phyloP scores from a whole-genome alignment of 768 basidiomycete genomes.

The Leccinellum rugosiceps region DNA sequence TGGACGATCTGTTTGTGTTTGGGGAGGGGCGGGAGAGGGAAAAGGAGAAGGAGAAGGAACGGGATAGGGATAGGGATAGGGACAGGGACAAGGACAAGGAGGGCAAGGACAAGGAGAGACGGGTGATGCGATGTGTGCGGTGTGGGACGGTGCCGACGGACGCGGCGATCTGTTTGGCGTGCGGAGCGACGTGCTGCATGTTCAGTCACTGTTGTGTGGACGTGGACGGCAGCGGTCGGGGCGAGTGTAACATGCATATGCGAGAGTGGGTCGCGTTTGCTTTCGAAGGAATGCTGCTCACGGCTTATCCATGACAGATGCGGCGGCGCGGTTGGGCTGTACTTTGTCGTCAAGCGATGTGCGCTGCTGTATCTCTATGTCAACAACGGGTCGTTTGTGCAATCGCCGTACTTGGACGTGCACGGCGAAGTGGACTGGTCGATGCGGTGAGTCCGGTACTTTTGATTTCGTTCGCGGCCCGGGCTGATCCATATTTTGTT shows the following conservation, averaged over 20 bases:
- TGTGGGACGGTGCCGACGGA: slow-evolving; percentile 80
- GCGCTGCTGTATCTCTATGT: slow-evolving; percentile 86
- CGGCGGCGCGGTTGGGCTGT: slow-evolving; percentile 84
- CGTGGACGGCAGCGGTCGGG: slow-evolving; percentile 49
- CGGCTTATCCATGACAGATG: slow-evolving; percentile 67
- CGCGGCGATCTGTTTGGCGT: slow-evolving; percentile 89
- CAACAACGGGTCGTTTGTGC: slow-evolving; percentile 82
- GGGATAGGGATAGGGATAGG: too few species aligned
- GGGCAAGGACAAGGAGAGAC: neutral
- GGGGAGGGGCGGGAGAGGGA: slow-evolving; percentile 57
- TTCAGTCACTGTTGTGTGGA: slow-evolving; percentile 92
- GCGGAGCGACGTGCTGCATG: slow-evolving; percentile 84
- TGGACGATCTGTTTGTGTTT: slow-evolving; percentile 87
- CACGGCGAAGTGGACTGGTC: slow-evolving; percentile 93
- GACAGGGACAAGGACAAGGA: too few species aligned
- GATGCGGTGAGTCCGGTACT: slow-evolving; percentile 59
- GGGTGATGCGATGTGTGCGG: slow-evolving; percentile 62
- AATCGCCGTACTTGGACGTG: slow-evolving; percentile 88
- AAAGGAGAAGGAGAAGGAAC: neutral
- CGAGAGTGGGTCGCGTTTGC: slow-evolving; percentile 76
- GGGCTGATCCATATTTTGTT: neutral
- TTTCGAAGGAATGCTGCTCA: too few species aligned
- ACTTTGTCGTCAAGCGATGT: slow-evolving; percentile 90
- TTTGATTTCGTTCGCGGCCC: neutral
- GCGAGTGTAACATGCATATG: slow-evolving; percentile 95